These are phyloP conservation scores for Coniosporium tulheliwenetii DNA, from an alignment of 2,329 filamentous ascomycete species.

Conservation along the genomic window DNA sequence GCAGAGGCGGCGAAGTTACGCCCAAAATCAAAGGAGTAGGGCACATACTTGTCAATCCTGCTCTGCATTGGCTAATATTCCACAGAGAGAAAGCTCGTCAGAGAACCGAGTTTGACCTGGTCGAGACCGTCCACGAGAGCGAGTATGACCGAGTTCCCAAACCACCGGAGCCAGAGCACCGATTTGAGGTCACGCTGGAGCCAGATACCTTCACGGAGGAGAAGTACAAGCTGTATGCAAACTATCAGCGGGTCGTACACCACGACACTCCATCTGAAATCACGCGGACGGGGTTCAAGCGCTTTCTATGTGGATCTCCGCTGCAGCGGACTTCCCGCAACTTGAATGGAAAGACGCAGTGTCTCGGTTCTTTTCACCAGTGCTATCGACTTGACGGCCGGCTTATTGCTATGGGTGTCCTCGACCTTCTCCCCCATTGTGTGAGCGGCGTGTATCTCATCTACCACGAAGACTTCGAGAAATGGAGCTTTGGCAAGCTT, in stretches of 20 bases:
- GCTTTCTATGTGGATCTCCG: constrained; percentile 61
- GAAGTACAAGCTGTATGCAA: constrained; percentile 55
- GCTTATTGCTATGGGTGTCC: constrained; percentile 59
- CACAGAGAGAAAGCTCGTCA: constrained; percentile 41
- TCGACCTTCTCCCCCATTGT: constrained; percentile 61
- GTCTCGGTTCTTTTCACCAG: constrained; percentile 63
- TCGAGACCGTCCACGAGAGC: constrained; percentile 52
- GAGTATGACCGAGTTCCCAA: constrained; percentile 37
- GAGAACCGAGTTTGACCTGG: constrained; percentile 51
- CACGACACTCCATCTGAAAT: constrained; percentile 47
- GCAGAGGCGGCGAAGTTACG: constrained; percentile 47
- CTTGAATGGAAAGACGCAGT: constrained; percentile 35
- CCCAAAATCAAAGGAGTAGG: constrained; percentile 51
- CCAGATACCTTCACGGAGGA: constrained; percentile 56
- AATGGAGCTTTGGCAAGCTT: constrained; percentile 57
- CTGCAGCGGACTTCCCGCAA: constrained; percentile 31
- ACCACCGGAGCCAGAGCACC: constrained; percentile 50
- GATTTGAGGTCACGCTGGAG: constrained; percentile 55
- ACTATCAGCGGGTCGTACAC: constrained; percentile 64
- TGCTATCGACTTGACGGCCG: constrained; percentile 66
- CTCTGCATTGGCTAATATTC: neutral
- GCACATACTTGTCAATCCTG: neutral
- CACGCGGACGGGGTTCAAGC: constrained; percentile 44
- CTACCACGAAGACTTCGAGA: constrained; percentile 60
- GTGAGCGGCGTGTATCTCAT: constrained; percentile 76